Base-by-base conservation (phyloP, 2,329 filamentous ascomycete species). In the Trichoderma koningiopsis region DNA sequence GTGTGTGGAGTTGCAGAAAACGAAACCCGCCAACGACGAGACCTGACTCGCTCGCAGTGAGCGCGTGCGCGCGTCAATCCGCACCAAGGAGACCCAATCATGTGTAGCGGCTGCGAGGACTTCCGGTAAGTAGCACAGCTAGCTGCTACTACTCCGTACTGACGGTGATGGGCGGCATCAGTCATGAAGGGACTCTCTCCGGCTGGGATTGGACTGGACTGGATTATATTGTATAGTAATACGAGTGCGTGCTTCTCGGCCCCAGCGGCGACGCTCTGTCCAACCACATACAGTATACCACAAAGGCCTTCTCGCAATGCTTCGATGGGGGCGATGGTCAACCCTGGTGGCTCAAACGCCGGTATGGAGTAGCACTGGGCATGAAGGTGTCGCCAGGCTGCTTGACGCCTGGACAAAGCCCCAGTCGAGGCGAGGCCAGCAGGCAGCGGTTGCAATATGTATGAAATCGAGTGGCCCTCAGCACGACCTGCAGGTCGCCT, bases 401-500 rank as follows among this genome's bases (percentile, higher is more conserved):
- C 16, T 49, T 58, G 63, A 14, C 53, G 63, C 53, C 61, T 64
- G 27, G 43, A 49, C 47, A 35, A 24, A 31, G 60, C 40, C 53
- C 47, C 29, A 19, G 31, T 33, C 60, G n/a, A 57, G n/a, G 24
- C 3, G 33, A 52, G 60, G 4, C 63, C 63, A 66, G 33, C 53
- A 57, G 40, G 13, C 19, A 37, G 62, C 52, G 53, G 47, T 33
- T 63, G 60, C 29, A 43, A 43, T 43, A 52, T 52, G 43, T 57
- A 35, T n/a, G 53, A n/a, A 58, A 49, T 66, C 63, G 53, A 53
- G 52, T 40, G 55, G 5, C 29, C 29, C 55, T 57, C 55, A 57
- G 59, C 59, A 40, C 40, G 64, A 58, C 55, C 64, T 61, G 66
- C 66, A 56, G 58, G 58, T 59, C 66, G 66, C 66, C 58, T 61